These are phyloP conservation scores for Cutaneotrichosporon cyanovorans DNA, from an alignment of 1,284 basidiomycete species.

Conservation along the genomic window DNA sequence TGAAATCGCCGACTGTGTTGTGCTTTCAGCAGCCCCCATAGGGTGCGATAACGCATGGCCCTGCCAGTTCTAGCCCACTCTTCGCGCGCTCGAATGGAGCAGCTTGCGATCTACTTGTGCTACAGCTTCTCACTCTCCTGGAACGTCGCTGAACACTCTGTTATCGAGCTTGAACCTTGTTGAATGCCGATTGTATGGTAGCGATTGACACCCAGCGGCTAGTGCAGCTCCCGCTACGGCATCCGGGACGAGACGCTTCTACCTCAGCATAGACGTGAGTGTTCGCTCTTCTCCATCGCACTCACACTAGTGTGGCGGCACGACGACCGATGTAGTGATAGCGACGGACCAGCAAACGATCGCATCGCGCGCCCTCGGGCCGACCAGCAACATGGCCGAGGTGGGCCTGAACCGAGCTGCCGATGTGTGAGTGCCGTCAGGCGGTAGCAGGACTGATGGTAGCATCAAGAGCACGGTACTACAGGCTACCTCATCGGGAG, in stretches of 20 bases:
- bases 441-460: slow-evolving; percentile 4
- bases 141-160: no score
- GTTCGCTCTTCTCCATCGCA: neutral
- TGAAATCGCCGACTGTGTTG: no score
- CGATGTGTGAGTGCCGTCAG: slow-evolving; percentile 22
- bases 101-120: no score
- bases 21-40: no score
- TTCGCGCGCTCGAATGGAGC: no score
- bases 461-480: slow-evolving; percentile 23
- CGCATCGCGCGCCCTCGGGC: slow-evolving; percentile 19
- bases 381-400: slow-evolving; percentile 34
- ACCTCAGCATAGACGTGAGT: slow-evolving; percentile 30
- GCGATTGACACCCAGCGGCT: no score
- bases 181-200: no score
- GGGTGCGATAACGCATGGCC: no score
- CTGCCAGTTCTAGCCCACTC: no score
- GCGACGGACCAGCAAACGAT: slow-evolving; percentile 11
- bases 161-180: no score
- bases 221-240: no score
- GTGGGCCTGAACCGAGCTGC: slow-evolving; percentile 21
- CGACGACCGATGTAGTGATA: slow-evolving; percentile 31
- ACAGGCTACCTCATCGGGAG: slow-evolving; percentile 6
- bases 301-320: slow-evolving; percentile 26
- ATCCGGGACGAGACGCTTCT: neutral
- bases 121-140: no score